Evolutionary conservation across 176 grass and related monocot genomes (phyloP), one percentile per base, ranked within the genome.

Genomic region (Pontederia paniculata): DNA sequence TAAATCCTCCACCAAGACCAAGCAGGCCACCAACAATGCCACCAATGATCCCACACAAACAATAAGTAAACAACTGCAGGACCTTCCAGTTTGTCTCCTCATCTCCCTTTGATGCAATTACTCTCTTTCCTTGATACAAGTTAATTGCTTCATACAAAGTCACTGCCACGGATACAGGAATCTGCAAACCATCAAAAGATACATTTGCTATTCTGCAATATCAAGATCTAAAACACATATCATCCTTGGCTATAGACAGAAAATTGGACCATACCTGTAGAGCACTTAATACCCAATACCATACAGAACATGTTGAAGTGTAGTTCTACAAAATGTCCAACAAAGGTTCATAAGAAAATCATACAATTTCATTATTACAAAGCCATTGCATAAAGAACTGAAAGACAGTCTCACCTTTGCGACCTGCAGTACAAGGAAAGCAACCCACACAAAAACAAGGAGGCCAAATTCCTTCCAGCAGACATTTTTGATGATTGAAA

Each of bases 391-490:
- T 17, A 46, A 49, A 47, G 9, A 52, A 28, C 9, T 23, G 17
- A 51, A 12, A 15, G 52, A 17, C 21, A 37, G 0, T 50, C 65
- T 45, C 12, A 89, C 79, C 86, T 96, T 97, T 57, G 79, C 18
- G 16, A 87, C 12, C 64, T 97, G 91, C 37, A 97, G 66, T 28
- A 5, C 71, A 45, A 97, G 91, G 71, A 97, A 90, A 23, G 80
- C 58, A 2, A 81, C 5, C 91, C 86, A 87, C 8, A 84, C 86
- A 46, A 84, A 83, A 3, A 72, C 50, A 23, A 96, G 82, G 47
- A 96, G 71, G 18, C 82, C 79, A 21, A 84, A 43, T 55, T 96
- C 79, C 74, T 87, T 89, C 86, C 82, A 84, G 60, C 60, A 81
- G 50, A 89, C 47, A 74, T 89, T 96, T 14, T 76, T 10, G 71